phyloP scores from a whole-genome alignment of 2,329 filamentous ascomycete genomes.

The Colletotrichum tabaci region DNA sequence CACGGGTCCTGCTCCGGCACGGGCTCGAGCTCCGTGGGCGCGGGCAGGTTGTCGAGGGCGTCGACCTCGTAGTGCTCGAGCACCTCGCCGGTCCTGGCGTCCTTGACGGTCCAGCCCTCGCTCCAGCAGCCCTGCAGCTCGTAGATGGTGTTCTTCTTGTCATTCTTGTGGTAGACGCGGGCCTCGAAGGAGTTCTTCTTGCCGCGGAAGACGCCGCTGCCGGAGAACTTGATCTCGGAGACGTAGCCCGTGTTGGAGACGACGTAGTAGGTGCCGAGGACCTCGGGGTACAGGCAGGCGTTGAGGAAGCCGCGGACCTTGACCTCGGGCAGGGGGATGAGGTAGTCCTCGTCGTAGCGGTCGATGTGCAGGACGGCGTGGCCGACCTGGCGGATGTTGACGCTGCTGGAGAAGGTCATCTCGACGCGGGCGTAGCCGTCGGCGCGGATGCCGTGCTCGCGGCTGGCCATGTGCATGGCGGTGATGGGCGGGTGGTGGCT shows the following conservation, averaged over 20 bases:
- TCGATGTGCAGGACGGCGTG: constrained; percentile 67
- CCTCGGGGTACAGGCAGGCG: constrained; percentile 64
- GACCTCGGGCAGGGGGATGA: constrained; percentile 64
- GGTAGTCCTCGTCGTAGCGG: constrained; percentile 62
- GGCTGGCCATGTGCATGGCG: constrained; percentile 64
- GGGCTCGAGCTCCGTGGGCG: constrained; percentile 58
- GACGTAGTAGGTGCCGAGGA: constrained; percentile 61
- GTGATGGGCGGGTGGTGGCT: constrained; percentile 69
- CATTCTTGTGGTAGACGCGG: constrained; percentile 56
- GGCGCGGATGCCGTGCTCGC: constrained; percentile 60
- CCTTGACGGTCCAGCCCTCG: constrained; percentile 48
- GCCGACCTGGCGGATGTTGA: constrained; percentile 66
- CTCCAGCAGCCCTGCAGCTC: constrained; percentile 42
- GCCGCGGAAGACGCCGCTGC: constrained; percentile 60
- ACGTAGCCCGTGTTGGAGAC: constrained; percentile 61
- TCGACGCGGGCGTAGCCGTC: constrained; percentile 68
- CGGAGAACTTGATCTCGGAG: constrained; percentile 63
- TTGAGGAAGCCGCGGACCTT: constrained; percentile 63
- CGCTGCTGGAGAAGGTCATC: constrained; percentile 65
- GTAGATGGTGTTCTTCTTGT: constrained; percentile 51
- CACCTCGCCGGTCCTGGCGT: constrained; percentile 51
- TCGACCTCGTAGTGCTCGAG: constrained; percentile 56
- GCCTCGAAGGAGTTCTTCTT: constrained; percentile 64
- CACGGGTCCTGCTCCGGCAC: constrained; percentile 82
- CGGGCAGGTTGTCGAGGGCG: constrained; percentile 50